Evolutionary conservation across 139 green algal genomes (phyloP), one percentile per base, ranked within the genome.

Genomic region (Chlamydomonas urium): DNA sequence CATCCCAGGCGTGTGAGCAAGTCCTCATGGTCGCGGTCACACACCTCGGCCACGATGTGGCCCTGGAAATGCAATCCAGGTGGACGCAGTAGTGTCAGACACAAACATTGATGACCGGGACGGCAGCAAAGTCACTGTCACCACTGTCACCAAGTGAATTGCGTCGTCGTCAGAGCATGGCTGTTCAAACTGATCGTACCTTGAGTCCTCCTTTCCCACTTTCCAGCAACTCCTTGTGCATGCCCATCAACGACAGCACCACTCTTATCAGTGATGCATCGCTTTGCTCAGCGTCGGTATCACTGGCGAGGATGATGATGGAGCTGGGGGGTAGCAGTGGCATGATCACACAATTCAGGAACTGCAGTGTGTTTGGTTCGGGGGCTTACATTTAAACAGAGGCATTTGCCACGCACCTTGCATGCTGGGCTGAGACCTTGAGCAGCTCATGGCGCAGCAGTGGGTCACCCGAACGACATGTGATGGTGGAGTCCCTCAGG

Each of bases 21-120:
- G 26, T 63, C 53, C 26, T 63, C 53, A 63, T 63, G 53, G 53
- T 63, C 53, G n/a, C 53, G 53, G 26, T 63, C 53, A 63, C 53
- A 63, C 53, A 63, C 53, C 53, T 63, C 53, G 26, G 53, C 53
- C 26, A 63, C 53, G 26, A 63, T 63, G 26, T 36, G n/a, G 10
- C 53, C 53, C 53, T 63, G 53, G 29, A n/a, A n/a, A n/a, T n/a
- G n/a, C n/a, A n/a, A n/a, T n/a, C n/a, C n/a, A n/a, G n/a, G n/a
- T n/a, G n/a, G n/a, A n/a, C n/a, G n/a, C n/a, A n/a, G n/a, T n/a
- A n/a, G n/a, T n/a, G n/a, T n/a, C n/a, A n/a, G n/a, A n/a, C n/a
- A n/a, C n/a, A n/a, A n/a, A n/a, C n/a, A n/a, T n/a, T n/a, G n/a
- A n/a, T n/a, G n/a, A n/a, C n/a, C n/a, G n/a, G n/a, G n/a, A n/a